These are phyloP conservation scores for Apiotrichum sp. DNA, from an alignment of 1,284 basidiomycete species.

Conservation along the genomic window DNA sequence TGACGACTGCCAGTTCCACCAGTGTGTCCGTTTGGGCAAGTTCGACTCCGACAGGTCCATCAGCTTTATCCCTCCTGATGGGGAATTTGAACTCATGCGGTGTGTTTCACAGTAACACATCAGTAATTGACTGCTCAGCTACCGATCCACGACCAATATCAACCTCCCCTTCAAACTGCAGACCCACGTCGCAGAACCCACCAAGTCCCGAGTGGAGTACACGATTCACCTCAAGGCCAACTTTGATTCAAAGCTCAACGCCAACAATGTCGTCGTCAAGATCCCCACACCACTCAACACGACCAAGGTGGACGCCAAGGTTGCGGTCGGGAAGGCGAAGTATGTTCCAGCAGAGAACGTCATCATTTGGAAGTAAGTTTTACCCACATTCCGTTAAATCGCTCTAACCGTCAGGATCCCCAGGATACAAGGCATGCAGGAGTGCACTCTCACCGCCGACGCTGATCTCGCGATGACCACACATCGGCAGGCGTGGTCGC, in stretches of 20 bases:
- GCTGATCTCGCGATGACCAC: conserved; percentile 82
- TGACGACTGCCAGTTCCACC: conserved; percentile 97
- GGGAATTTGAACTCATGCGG: conserved; percentile 98
- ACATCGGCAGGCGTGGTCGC: conserved; percentile 86
- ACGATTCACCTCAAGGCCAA: conserved; percentile 81
- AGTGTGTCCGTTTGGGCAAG: conserved; percentile 90
- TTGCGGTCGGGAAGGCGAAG: conserved; percentile 88
- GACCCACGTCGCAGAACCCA: conserved; percentile 86
- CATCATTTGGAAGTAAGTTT: conserved; percentile 89
- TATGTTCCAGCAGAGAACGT: conserved; percentile 92
- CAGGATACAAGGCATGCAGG: conserved; percentile 84
- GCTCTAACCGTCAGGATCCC: conserved; percentile 60
- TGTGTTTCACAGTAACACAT: conserved; percentile 39
- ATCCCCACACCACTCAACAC: conserved; percentile 97
- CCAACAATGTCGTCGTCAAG: conserved; percentile 82
- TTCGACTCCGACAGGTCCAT: conserved; percentile 91
- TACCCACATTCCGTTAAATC: too few species aligned
- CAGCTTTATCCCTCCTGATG: conserved; percentile 95
- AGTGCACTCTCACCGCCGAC: conserved; percentile 76
- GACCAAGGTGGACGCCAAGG: conserved; percentile 84
- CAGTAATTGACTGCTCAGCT: conserved; percentile 52
- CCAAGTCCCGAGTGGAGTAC: conserved; percentile 86
- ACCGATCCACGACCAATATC: conserved; percentile 91
- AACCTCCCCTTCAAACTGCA: conserved; percentile 88
- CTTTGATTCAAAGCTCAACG: conserved; percentile 86